Evolutionary conservation across 805 yeast genomes (phyloP).

Genomic region (Candida insectorum): DNA sequence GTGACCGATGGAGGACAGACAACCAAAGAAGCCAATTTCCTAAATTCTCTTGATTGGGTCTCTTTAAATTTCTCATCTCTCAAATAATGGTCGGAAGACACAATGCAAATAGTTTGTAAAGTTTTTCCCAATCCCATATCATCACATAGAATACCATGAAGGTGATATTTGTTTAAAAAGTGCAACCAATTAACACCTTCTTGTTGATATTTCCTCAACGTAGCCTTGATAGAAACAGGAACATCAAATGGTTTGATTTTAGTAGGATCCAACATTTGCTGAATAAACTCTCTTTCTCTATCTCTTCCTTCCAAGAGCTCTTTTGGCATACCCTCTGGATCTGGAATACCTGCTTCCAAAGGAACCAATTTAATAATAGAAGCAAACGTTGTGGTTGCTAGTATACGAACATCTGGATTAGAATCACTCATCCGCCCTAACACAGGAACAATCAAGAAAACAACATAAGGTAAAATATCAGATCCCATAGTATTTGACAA

Average conservation of each 20-base stretch:
- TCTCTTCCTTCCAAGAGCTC: slow-evolving; percentile 86
- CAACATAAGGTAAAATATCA: slow-evolving; percentile 88
- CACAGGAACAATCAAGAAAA: slow-evolving; percentile 92
- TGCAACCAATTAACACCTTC: slow-evolving; percentile 99
- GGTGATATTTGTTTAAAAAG: slow-evolving; percentile 86
- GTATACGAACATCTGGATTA: slow-evolving; percentile 77
- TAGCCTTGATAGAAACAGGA: slow-evolving; percentile 91
- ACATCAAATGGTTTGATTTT: slow-evolving; percentile 83
- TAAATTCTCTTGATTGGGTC: slow-evolving; percentile 60
- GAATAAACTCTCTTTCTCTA: slow-evolving; percentile 87
- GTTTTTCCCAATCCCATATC: slow-evolving; percentile 99
- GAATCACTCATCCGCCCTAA: slow-evolving; percentile 98
- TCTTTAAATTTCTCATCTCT: slow-evolving; percentile 66
- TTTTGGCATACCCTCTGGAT: slow-evolving; percentile 86
- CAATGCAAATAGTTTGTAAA: slow-evolving; percentile 92
- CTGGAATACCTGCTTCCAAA: slow-evolving; percentile 94
- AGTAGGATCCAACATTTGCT: slow-evolving; percentile 96
- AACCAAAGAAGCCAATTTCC: slow-evolving; percentile 79
- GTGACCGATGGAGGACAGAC: slow-evolving; percentile 97
- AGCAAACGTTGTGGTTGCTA: slow-evolving; percentile 96
- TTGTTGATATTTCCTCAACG: slow-evolving; percentile 91
- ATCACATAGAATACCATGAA: slow-evolving; percentile 97
- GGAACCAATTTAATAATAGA: slow-evolving; percentile 94
- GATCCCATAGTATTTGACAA: slow-evolving; percentile 82
- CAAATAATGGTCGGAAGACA: slow-evolving; percentile 90